Evolutionary conservation across 306 rosid genomes (phyloP).

Genomic region (Ormosia semicastrata): DNA sequence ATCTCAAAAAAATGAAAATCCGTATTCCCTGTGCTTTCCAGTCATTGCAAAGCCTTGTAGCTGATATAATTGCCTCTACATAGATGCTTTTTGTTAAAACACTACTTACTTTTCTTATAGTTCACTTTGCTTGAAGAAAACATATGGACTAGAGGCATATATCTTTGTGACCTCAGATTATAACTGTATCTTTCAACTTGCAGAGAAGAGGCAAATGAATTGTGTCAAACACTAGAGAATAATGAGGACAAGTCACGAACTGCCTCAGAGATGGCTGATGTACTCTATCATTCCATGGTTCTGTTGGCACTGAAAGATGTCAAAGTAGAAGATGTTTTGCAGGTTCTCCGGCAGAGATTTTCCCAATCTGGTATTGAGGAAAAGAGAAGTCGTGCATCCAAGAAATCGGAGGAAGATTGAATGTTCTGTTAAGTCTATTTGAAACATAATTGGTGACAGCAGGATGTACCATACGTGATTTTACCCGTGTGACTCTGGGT

Average conservation of each 20-base stretch:
- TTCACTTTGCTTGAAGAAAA: conserved; percentile 12
- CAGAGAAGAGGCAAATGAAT: conserved; percentile 86
- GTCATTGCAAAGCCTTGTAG: not conserved
- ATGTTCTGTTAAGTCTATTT: not conserved
- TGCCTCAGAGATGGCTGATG: conserved; percentile 88
- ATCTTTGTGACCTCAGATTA: not conserved
- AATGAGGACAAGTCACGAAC: conserved; percentile 61
- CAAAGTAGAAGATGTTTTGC: conserved; percentile 78
- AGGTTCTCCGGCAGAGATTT: conserved; percentile 67
- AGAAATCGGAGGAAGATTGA: conserved; percentile 23
- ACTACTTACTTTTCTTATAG: not conserved
- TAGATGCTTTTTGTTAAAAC: not conserved
- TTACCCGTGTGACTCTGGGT: not conserved
- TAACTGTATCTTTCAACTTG: conserved; percentile 10
- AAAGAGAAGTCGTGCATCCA: conserved; percentile 51
- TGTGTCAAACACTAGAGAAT: conserved; percentile 75
- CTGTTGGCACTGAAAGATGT: conserved; percentile 63
- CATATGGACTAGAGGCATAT: not conserved
- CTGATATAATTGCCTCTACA: not conserved
- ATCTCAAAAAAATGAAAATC: not conserved
- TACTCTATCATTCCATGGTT: conserved; percentile 83
- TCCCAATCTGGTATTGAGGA: conserved; percentile 87
- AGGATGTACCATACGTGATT: not conserved
- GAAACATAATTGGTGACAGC: not conserved
- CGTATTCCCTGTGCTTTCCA: not conserved